A percentile compares a stretch with the other conserved stretches of the same genome.
Evolutionary conservation across 164 flowering plant species (phyloP).

Genomic region (Nymphaea thermarum): DNA sequence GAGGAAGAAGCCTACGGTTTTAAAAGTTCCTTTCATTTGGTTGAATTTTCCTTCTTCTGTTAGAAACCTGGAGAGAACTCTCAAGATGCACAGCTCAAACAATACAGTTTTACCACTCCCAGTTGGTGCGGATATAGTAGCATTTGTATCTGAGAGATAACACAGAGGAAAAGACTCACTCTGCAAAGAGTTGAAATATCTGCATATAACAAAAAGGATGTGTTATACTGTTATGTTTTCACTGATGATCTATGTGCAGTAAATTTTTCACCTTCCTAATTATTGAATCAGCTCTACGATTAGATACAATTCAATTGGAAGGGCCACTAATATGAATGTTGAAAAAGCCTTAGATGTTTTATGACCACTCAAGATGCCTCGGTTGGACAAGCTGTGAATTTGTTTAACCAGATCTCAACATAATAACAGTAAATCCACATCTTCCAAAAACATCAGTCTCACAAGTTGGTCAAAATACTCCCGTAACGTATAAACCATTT

Average conservation of each 20-base stretch:
- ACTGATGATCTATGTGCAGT: too few species aligned
- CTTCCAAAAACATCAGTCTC: too few species aligned
- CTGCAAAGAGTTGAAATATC: constrained; percentile 94
- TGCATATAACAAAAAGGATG: constrained; percentile 21
- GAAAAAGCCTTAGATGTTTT: not conserved
- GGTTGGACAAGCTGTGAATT: too few species aligned
- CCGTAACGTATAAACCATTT: too few species aligned
- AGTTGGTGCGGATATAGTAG: constrained; percentile 98
- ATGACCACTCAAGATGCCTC: not conserved
- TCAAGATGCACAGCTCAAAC: constrained; percentile 92
- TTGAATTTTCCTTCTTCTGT: constrained; percentile 49
- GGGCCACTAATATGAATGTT: not conserved
- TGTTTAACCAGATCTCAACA: too few species aligned
- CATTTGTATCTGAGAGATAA: constrained; percentile 68
- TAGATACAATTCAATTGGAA: too few species aligned
- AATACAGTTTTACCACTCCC: constrained; percentile 98
- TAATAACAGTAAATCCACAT: too few species aligned
- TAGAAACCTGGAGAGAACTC: constrained; percentile 83
- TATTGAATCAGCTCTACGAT: too few species aligned
- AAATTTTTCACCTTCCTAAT: too few species aligned
- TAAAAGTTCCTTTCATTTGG: constrained; percentile 71
- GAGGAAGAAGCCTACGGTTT: constrained; percentile 46
- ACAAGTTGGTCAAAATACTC: too few species aligned
- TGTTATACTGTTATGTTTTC: too few species aligned
- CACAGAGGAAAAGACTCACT: constrained; percentile 91